Evolutionary conservation across 2,329 filamentous ascomycete genomes (phyloP).

Genomic region (Didymellaceae sp.): DNA sequence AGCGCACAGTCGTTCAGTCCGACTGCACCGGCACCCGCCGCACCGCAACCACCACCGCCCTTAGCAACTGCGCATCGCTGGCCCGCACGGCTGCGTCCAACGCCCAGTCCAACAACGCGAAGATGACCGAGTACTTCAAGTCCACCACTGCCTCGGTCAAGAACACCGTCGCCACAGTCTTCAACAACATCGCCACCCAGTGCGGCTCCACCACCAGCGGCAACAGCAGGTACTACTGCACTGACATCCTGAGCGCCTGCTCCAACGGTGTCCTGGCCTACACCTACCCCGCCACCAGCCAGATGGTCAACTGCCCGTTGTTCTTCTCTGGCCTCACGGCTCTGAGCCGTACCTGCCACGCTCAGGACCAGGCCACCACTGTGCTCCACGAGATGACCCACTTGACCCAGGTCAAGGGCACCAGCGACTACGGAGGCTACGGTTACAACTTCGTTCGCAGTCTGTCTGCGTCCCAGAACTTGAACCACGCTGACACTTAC

Average conservation of each 20-base stretch:
- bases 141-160: slow-evolving; percentile 55
- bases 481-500: slow-evolving; percentile 69
- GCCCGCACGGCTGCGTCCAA: slow-evolving; percentile 59
- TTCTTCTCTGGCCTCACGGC: slow-evolving; percentile 62
- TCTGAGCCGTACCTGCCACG: slow-evolving; percentile 61
- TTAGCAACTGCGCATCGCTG: slow-evolving; percentile 60
- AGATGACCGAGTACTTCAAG: slow-evolving; percentile 69
- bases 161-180: slow-evolving; percentile 57
- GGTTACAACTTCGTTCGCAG: slow-evolving; percentile 59
- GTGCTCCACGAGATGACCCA: slow-evolving; percentile 70
- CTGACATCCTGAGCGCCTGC: slow-evolving; percentile 61
- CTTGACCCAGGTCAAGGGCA: slow-evolving; percentile 62
- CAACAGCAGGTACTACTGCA: slow-evolving; percentile 62
- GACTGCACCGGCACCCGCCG: slow-evolving; percentile 60
- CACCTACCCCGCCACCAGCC: slow-evolving; percentile 59
- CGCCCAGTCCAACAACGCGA: slow-evolving; percentile 56
- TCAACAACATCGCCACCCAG: slow-evolving; percentile 61
- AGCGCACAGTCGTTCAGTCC: slow-evolving; percentile 60
- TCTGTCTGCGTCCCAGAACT: slow-evolving; percentile 57
- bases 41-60: slow-evolving; percentile 55
- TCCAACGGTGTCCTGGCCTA: slow-evolving; percentile 62
- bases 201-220: slow-evolving; percentile 60
- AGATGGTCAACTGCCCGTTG: slow-evolving; percentile 66
- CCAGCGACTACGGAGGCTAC: slow-evolving; percentile 61
- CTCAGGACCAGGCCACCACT: slow-evolving; percentile 68